Evolutionary conservation across 139 green algal species (phyloP), one percentile per base, ranked within the genome.

Genomic region (Coelastrella sp.): DNA sequence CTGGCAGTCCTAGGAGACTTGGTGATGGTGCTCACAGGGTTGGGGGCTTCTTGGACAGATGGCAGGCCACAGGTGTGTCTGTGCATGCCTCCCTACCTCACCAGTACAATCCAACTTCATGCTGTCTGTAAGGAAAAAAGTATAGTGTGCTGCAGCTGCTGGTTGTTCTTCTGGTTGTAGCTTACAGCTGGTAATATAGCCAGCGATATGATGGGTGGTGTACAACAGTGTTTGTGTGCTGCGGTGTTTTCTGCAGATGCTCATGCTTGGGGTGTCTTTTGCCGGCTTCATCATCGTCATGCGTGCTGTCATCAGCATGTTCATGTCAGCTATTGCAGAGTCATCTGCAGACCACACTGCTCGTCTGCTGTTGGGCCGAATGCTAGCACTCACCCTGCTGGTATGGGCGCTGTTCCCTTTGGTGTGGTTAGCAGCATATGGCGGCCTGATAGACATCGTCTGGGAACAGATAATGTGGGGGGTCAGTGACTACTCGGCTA

Each of bases 331-430:
- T n/a, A 85, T 74, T 21, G 48, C 45, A 63, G 63, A 85, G 32
- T 53, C 79, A 5, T 4, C 5, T 1, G 25, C 21, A 2, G 66
- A 69, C 3, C 30, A 38, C 30, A 53, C 48, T 1, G 51, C 67
- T 1, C 66, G 74, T 35, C 75, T 76, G 19, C 30, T 90, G 59
- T 62, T 89, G 27, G 37, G 35, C 34, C 62, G 88, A 53, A 84
- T 90, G 75, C 76, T 89, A 41, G 66, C 57, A 30, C 63, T 88
- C 25, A 88, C 88, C 67, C 76, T 90, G 71, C 62, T 85, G 27
- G 76, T 90, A 30, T 92, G 89, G 89, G 84, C 35, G 66, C 34
- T 85, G 38, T 92, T 91, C 60, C 87, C 89, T 2, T 6, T 79
- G 30, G 85, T 91, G 37, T 92, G 89, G 89, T 48, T 89, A 51